Evolutionary conservation across 805 yeast genomes (phyloP), one percentile per base, ranked within the genome.

Genomic region (Saccharomyces kudriavzevii): DNA sequence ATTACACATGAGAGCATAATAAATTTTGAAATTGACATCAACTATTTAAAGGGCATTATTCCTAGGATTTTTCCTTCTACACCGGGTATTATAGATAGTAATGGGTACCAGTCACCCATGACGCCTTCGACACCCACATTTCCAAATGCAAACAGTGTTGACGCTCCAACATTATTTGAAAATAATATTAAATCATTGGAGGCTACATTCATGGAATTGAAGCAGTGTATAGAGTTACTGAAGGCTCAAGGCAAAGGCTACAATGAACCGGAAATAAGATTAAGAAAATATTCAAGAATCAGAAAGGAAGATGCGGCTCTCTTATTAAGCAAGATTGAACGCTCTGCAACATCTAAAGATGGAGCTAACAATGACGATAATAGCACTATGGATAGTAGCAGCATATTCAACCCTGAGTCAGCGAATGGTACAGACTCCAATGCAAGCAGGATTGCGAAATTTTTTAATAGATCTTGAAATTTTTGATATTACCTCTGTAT

Each of bases 21-120:
- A 5, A 91, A 90, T 67, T 91, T 92, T 67, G 88, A 87, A 60
- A 65, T 80, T 28, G 98, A 92, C 68, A 80, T 94, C 29, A 71
- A 74, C n/a, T 89, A 87, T 67, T 74, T 94, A 56, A 96, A 90
- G 66, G 62, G 60, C 6, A 68, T 74, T n/a, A 68, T 74, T 5
- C 62, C 67, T 6, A 68, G 68, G 11, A 61, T 74, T 27, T 71
- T 70, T 40, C 74, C 74, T 10, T 55, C 60, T 17, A 54, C 52
- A 58, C 71, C 49, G 6, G 48, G 45, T 29, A 25, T 24, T 25
- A 45, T 50, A 47, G 56, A 54, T 11, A 31, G 50, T 10, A 54
- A 55, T 22, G 48, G 45, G 8, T 73, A 74, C 28, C 58, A 54
- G 25, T 54, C 62, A 2, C 60, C 63, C 14, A 40, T 53, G 24